Conservation (phyloP, 2,329 filamentous ascomycete genomes). For the Fusarium goolgardi region DNA sequence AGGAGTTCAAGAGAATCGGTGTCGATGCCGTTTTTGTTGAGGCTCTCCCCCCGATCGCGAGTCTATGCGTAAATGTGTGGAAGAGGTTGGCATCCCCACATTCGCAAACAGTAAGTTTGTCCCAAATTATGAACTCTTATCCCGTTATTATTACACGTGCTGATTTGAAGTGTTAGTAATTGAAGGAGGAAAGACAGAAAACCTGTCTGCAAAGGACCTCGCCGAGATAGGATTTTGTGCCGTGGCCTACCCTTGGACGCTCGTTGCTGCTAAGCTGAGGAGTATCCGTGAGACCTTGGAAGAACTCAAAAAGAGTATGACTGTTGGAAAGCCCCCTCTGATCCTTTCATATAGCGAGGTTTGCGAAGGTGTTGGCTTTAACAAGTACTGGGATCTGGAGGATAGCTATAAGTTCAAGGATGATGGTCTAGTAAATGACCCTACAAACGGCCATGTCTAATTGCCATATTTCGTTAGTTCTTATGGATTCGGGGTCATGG, state of each 20-base stretch:
- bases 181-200: slow-evolving; percentile 52
- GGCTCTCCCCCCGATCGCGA: slow-evolving; percentile 57
- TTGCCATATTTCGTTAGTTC: too few relatives aligned
- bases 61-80: slow-evolving; percentile 52
- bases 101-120: slow-evolving; percentile 52
- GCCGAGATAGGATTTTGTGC: slow-evolving; percentile 54
- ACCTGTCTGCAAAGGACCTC: slow-evolving; percentile 50
- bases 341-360: slow-evolving; percentile 59
- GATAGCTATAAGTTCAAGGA: too few relatives aligned
- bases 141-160: too few relatives aligned
- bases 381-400: slow-evolving; percentile 14
- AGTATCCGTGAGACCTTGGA: slow-evolving; percentile 53
- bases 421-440: too few relatives aligned
- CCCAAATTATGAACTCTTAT: too few relatives aligned
- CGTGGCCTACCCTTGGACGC: slow-evolving; percentile 58
- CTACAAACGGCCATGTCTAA: too few relatives aligned
- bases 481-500: too few relatives aligned
- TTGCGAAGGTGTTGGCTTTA: slow-evolving; percentile 59
- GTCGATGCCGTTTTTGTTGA: slow-evolving; percentile 58
- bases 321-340: slow-evolving; percentile 55
- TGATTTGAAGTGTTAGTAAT: slow-evolving; percentile 29
- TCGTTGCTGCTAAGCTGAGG: slow-evolving; percentile 58
- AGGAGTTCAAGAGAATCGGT: slow-evolving; percentile 55
- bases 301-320: slow-evolving; percentile 56
- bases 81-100: slow-evolving; percentile 55